These are phyloP conservation scores for Dipteronia sinensis DNA, from an alignment of 345 rosid genomes.

Conservation along the genomic window DNA sequence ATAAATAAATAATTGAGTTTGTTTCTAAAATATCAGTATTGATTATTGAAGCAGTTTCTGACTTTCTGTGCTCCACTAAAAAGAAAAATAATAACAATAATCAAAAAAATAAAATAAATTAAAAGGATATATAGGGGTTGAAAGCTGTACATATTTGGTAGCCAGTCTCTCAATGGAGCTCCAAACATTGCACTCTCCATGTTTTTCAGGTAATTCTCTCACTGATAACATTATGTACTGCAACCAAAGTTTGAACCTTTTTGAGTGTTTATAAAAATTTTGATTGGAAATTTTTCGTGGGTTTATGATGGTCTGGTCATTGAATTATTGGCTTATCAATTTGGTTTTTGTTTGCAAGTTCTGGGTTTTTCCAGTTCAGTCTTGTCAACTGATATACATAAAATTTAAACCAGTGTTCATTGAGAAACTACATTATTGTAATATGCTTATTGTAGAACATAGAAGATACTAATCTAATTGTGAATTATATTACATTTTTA, in stretches of 20 bases:
- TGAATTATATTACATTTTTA: too few relatives aligned
- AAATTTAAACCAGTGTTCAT: neutral
- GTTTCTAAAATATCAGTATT: too few relatives aligned
- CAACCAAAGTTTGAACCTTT: neutral
- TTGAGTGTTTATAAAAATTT: neutral
- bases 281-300: neutral
- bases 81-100: too few relatives aligned
- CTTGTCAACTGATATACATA: neutral
- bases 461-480: too few relatives aligned
- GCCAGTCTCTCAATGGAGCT: slow-evolving; percentile 32
- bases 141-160: too few relatives aligned
- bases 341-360: neutral
- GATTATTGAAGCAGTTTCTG: too few relatives aligned
- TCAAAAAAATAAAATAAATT: too few relatives aligned
- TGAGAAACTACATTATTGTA: neutral
- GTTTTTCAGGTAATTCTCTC: slow-evolving; percentile 24
- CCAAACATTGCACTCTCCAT: slow-evolving; percentile 25
- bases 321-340: too few relatives aligned
- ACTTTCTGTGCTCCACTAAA: too few relatives aligned
- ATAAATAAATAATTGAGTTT: too few relatives aligned
- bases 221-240: neutral
- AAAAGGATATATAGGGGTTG: too few relatives aligned
- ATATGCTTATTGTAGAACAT: too few relatives aligned
- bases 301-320: neutral
- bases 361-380: neutral